Percentiles rank a stretch among this genome's conserved stretches.
Conservation (phyloP, 257 asterid species). For the Schizonepeta tenuifolia region DNA sequence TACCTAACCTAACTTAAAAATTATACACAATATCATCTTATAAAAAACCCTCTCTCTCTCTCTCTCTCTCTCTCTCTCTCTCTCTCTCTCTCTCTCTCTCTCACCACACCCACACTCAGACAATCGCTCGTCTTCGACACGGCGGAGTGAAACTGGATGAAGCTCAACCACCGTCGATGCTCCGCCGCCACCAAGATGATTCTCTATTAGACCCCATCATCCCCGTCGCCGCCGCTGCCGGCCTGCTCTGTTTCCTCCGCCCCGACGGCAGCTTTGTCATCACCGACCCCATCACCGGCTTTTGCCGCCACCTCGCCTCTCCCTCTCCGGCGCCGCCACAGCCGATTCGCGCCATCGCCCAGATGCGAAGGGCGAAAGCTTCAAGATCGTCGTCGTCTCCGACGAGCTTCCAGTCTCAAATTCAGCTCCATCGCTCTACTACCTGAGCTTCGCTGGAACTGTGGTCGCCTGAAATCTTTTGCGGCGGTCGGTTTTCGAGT, state of each 20-base stretch:
- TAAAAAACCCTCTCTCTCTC: too few relatives aligned
- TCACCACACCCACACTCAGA: background rate
- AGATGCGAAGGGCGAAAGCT: conserved; percentile 43
- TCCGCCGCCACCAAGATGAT: background rate
- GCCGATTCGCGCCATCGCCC: too few relatives aligned
- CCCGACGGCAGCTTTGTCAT: conserved; percentile 42
- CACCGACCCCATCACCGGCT: conserved; percentile 60
- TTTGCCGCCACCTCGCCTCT: conserved; percentile 35
- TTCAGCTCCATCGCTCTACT: conserved; percentile 53
- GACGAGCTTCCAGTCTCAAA: conserved; percentile 60
- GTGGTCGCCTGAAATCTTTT: conserved; percentile 67
- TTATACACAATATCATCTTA: too few relatives aligned
- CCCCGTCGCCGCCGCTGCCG: conserved; percentile 87
- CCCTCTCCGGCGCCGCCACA: conserved; percentile 26
- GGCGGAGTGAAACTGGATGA: conserved; percentile 62
- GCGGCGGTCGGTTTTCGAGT: conserved; percentile 45
- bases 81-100: too few relatives aligned
- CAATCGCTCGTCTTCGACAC: conserved; percentile 61
- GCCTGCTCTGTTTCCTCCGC: conserved; percentile 62
- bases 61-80: too few relatives aligned
- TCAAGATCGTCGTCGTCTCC: conserved; percentile 49
- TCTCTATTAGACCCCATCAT: too few relatives aligned
- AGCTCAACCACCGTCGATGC: conserved; percentile 32
- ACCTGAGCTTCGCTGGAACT: conserved; percentile 68
- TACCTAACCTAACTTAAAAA: too few relatives aligned